These are phyloP conservation scores for Gleditsia sinensis DNA, from an alignment of 306 rosid genomes.

Conservation along the genomic window DNA sequence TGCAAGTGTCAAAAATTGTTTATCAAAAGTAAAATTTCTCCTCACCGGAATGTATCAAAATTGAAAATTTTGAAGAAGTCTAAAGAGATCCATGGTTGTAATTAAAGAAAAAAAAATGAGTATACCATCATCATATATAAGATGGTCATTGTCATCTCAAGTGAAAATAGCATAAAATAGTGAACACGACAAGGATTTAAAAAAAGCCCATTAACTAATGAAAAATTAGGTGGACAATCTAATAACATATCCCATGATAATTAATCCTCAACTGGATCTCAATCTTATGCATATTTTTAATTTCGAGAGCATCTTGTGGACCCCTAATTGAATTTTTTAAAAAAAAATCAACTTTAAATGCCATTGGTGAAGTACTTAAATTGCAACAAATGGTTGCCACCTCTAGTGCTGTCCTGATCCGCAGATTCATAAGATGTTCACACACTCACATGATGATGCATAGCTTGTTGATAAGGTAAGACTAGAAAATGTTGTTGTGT, in stretches of 20 bases:
- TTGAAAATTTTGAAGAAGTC: too few species aligned
- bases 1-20: too few species aligned
- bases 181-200: background rate
- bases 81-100: too few species aligned
- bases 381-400: slow-evolving; percentile 35
- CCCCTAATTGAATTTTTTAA: background rate
- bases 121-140: background rate
- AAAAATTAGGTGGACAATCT: slow-evolving; percentile 23
- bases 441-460: slow-evolving; percentile 25
- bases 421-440: slow-evolving; percentile 40
- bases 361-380: background rate
- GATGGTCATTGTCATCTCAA: background rate
- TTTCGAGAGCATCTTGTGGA: slow-evolving; percentile 2
- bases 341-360: too few species aligned
- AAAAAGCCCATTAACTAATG: background rate
- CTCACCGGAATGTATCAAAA: too few species aligned
- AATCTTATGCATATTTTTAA: background rate
- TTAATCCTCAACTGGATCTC: slow-evolving; percentile 13
- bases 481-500: slow-evolving; percentile 11
- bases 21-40: too few species aligned
- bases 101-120: too few species aligned
- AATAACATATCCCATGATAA: background rate
- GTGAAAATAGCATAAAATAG: background rate
- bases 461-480: slow-evolving; percentile 35
- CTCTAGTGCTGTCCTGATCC: slow-evolving; percentile 46